These are phyloP conservation scores for Populus deltoides DNA, from an alignment of 345 rosid species.

Conservation along the genomic window DNA sequence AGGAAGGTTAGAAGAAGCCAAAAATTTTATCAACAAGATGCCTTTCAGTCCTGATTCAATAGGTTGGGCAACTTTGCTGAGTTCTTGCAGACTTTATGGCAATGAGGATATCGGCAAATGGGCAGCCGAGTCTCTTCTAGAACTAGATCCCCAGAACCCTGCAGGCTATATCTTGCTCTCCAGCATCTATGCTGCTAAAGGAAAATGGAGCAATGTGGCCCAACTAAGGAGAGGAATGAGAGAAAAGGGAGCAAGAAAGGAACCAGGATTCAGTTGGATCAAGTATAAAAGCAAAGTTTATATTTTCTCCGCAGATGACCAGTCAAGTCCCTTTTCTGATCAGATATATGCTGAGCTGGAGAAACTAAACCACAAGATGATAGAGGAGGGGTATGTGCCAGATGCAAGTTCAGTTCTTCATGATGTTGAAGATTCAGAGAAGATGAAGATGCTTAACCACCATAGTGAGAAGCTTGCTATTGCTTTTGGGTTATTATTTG, in stretches of 20 bases:
- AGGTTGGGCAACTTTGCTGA: conserved; percentile 85
- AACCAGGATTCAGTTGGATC: conserved; percentile 96
- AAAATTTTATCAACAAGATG: conserved; percentile 60
- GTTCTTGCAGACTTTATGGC: conserved; percentile 71
- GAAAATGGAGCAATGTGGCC: conserved; percentile 69
- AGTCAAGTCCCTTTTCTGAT: conserved; percentile 60
- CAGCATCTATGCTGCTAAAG: conserved; percentile 69
- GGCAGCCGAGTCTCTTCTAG: conserved; percentile 79
- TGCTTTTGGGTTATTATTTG: conserved; percentile 74
- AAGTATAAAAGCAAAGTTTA: conserved; percentile 64
- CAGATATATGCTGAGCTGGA: conserved; percentile 71
- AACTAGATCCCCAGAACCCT: conserved; percentile 72
- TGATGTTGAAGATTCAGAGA: conserved; percentile 66
- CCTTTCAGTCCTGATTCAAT: conserved; percentile 74
- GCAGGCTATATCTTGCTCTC: conserved; percentile 75
- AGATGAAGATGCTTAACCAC: conserved; percentile 76
- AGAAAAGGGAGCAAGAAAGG: conserved; percentile 69
- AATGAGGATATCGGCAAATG: conserved; percentile 71
- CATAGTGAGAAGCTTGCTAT: conserved; percentile 95
- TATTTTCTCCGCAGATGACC: conserved; percentile 79
- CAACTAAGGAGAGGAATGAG: conserved; percentile 64
- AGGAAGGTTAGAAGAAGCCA: conserved; percentile 83
- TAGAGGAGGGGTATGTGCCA: conserved; percentile 70
- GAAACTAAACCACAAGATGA: conserved; percentile 52
- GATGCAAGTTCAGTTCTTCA: conserved; percentile 72